These are phyloP conservation scores for Tylopilus rubrobrunneus DNA, from an alignment of 768 basidiomycete genomes.

Conservation along the genomic window DNA sequence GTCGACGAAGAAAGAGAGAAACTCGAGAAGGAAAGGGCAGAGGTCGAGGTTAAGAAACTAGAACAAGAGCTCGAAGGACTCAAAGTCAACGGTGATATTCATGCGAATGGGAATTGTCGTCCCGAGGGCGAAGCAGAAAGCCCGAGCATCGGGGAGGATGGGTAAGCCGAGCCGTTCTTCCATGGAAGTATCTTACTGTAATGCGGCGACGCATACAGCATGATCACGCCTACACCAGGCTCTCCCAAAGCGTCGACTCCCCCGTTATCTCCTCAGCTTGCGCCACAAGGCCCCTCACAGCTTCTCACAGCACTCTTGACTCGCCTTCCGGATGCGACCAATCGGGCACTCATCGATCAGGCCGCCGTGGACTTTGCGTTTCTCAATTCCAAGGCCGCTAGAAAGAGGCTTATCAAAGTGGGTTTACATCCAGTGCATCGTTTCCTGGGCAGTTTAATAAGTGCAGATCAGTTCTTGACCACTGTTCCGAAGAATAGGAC, in stretches of 20 bases:
- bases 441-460: slow-evolving; percentile 6
- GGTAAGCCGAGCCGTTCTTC: slow-evolving; percentile 15
- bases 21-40: slow-evolving; percentile 52
- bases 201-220: slow-evolving; percentile 28
- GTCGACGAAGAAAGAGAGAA: slow-evolving; percentile 43
- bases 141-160: slow-evolving; percentile 29
- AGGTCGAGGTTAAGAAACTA: slow-evolving; percentile 67
- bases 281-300: slow-evolving; percentile 89
- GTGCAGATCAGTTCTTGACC: slow-evolving; percentile 58
- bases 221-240: slow-evolving; percentile 61
- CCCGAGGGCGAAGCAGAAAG: slow-evolving; percentile 6
- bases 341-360: slow-evolving; percentile 85
- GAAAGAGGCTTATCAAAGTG: slow-evolving; percentile 88
- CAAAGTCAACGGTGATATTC: slow-evolving; percentile 33
- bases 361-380: slow-evolving; percentile 95
- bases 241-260: slow-evolving; percentile 63
- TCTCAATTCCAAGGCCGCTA: slow-evolving; percentile 92
- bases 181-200: slow-evolving; percentile 37
- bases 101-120: slow-evolving; percentile 19
- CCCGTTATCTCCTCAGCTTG: slow-evolving; percentile 63
- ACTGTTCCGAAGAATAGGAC: slow-evolving; percentile 84
- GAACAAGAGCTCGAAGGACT: slow-evolving; percentile 75
- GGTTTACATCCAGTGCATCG: slow-evolving; percentile 2
- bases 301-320: slow-evolving; percentile 86
- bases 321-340: slow-evolving; percentile 92